phyloP scores from a whole-genome alignment of 2,329 filamentous ascomycete genomes.

The Metarhizium guizhouense region DNA sequence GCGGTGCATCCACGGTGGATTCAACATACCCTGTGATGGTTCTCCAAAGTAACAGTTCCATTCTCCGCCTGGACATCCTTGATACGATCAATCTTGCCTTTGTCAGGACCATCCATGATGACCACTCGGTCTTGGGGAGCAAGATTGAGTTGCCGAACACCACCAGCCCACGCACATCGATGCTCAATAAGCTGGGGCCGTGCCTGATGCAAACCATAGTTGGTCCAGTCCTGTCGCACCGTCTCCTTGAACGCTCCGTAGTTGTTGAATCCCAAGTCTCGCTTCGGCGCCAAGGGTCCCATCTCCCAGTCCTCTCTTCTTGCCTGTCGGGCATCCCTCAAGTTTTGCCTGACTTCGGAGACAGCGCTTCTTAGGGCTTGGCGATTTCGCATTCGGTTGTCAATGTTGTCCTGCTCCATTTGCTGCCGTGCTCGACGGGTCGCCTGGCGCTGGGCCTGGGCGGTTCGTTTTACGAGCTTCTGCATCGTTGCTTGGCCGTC shows the following conservation, averaged over 20 bases:
- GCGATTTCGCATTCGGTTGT: slow-evolving; percentile 20
- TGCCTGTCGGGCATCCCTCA: slow-evolving; percentile 34
- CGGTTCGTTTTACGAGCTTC: slow-evolving; percentile 58
- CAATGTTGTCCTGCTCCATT: slow-evolving; percentile 21
- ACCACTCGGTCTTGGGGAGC: slow-evolving; percentile 71
- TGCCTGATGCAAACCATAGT: slow-evolving; percentile 19
- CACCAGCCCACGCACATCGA: slow-evolving; percentile 47
- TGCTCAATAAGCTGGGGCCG: slow-evolving; percentile 27
- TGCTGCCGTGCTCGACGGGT: slow-evolving; percentile 35
- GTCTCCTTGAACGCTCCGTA: slow-evolving; percentile 47
- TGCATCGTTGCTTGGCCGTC: slow-evolving; percentile 44
- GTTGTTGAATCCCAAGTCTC: slow-evolving; percentile 55
- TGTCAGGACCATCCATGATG: slow-evolving; percentile 66
- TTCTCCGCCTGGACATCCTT: slow-evolving; percentile 41
- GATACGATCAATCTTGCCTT: slow-evolving; percentile 76
- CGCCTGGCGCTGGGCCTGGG: slow-evolving; percentile 57
- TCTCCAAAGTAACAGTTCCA: slow-evolving; percentile 53
- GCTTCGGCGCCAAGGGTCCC: slow-evolving; percentile 69
- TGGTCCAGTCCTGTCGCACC: slow-evolving; percentile 27
- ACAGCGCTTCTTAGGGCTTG: slow-evolving; percentile 21
- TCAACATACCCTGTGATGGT: slow-evolving; percentile 52
- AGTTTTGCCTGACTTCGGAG: slow-evolving; percentile 24
- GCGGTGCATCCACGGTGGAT: neutral
- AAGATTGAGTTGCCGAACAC: slow-evolving; percentile 49
- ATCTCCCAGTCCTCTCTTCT: slow-evolving; percentile 70